A percentile compares a stretch with the other conserved stretches of the same genome.
These are phyloP conservation scores for Aristolochia fimbriata DNA, from an alignment of 164 flowering plant species.

Conservation along the genomic window DNA sequence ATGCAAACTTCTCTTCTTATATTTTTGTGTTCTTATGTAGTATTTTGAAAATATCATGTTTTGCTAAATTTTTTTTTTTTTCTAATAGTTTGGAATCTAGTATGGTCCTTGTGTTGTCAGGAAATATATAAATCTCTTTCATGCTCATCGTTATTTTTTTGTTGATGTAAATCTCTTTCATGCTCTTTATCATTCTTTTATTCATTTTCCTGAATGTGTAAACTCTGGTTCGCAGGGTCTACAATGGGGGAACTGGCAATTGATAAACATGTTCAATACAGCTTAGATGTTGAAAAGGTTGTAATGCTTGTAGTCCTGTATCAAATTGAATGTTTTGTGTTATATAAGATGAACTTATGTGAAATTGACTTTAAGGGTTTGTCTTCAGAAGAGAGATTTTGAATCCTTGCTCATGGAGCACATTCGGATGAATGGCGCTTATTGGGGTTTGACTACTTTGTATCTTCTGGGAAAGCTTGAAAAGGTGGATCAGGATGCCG, in stretches of 20 bases:
- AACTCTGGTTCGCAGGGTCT: too few relatives aligned
- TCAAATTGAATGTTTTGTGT: not conserved
- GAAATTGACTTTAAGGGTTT: not conserved
- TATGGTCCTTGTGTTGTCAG: too few relatives aligned
- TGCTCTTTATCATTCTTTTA: too few relatives aligned
- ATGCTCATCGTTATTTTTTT: too few relatives aligned
- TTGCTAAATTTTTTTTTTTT: too few relatives aligned
- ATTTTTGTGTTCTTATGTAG: too few relatives aligned
- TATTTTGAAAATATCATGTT: too few relatives aligned
- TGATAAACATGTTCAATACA: conserved; percentile 63
- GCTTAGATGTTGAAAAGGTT: conserved; percentile 77
- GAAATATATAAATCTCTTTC: too few relatives aligned
- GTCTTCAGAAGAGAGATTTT: conserved; percentile 47
- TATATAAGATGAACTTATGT: not conserved
- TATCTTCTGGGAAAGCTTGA: conserved; percentile 68
- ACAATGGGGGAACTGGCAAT: conserved; percentile 53
- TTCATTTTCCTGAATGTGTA: too few relatives aligned
- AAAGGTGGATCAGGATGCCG: conserved; percentile 51
- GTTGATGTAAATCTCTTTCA: too few relatives aligned
- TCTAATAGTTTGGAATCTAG: too few relatives aligned
- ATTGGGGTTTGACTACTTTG: conserved; percentile 84
- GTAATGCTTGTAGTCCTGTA: not conserved
- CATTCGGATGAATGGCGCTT: conserved; percentile 85
- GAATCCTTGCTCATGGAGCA: conserved; percentile 85
- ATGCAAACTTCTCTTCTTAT: too few relatives aligned